Conservation (phyloP, 225 moss, liverwort and hornwort species). For the Polytrichum commune region DNA sequence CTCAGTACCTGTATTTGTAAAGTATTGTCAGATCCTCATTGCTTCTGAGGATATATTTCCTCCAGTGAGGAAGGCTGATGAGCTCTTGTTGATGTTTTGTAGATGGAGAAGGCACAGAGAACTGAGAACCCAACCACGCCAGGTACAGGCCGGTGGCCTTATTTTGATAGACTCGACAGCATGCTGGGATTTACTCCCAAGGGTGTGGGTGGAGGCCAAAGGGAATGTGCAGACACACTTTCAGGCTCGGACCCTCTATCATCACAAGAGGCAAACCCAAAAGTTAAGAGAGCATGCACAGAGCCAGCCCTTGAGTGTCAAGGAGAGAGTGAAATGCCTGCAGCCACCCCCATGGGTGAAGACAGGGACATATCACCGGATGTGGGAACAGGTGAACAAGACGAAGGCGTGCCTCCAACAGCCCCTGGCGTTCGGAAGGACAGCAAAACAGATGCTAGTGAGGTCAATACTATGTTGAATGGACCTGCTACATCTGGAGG, state of each 20-base stretch:
- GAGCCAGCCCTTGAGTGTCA: slow-evolving; percentile 52
- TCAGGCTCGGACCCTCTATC: slow-evolving; percentile 51
- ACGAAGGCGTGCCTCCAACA: slow-evolving; percentile 21
- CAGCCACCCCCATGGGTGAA: slow-evolving; percentile 29
- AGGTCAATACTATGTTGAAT: slow-evolving; percentile 64
- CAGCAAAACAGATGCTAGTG: slow-evolving; percentile 57
- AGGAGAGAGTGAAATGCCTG: slow-evolving; percentile 60
- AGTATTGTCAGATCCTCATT: too few relatives aligned
- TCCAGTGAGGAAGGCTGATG: background rate
- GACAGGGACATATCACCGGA: slow-evolving; percentile 37
- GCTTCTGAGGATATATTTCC: background rate
- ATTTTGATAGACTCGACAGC: slow-evolving; percentile 49
- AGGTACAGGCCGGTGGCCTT: slow-evolving; percentile 40
- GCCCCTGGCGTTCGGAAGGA: slow-evolving; percentile 36
- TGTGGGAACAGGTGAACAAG: slow-evolving; percentile 37
- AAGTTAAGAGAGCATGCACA: slow-evolving; percentile 30
- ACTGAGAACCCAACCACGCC: slow-evolving; percentile 37
- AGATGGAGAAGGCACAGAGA: slow-evolving; percentile 63
- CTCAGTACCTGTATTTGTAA: too few relatives aligned
- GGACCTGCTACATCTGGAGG: slow-evolving; percentile 35
- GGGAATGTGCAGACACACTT: slow-evolving; percentile 42
- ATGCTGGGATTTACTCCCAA: slow-evolving; percentile 65
- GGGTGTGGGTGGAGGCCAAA: slow-evolving; percentile 30
- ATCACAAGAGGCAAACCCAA: slow-evolving; percentile 40
- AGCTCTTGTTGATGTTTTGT: slow-evolving; percentile 7